Conservation (phyloP, 1,284 basidiomycete genomes). For the Xerocomus cyaneibrunnescens region DNA sequence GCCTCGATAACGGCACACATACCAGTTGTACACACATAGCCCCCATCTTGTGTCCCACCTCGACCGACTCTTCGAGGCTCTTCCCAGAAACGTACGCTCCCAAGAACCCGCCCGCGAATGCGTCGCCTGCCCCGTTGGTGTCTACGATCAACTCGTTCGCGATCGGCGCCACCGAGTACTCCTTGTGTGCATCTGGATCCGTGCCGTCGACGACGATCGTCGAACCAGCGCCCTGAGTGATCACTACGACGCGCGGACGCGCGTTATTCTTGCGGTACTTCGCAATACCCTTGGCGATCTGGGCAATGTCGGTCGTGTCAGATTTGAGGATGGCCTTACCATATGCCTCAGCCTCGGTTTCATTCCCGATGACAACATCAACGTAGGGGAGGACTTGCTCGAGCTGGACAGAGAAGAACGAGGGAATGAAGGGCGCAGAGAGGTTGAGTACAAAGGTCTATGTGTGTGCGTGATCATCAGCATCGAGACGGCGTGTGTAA, state of each 20-base stretch:
- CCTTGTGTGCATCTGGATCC: slow-evolving; percentile 47
- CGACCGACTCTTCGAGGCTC: slow-evolving; percentile 74
- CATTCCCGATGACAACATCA: slow-evolving; percentile 93
- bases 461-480: not conserved
- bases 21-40: slow-evolving; percentile 88
- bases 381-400: slow-evolving; percentile 78
- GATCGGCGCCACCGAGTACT: slow-evolving; percentile 66
- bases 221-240: slow-evolving; percentile 87
- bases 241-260: slow-evolving; percentile 81
- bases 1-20: slow-evolving; percentile 26
- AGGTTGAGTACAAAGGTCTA: slow-evolving; percentile 90
- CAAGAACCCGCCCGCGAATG: slow-evolving; percentile 97
- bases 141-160: slow-evolving; percentile 80
- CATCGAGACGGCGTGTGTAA: too few relatives aligned
- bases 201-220: slow-evolving; percentile 78
- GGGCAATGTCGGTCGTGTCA: slow-evolving; percentile 60
- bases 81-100: slow-evolving; percentile 86
- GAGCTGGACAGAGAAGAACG: slow-evolving; percentile 89
- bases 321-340: slow-evolving; percentile 65
- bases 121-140: slow-evolving; percentile 99
- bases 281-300: slow-evolving; percentile 76
- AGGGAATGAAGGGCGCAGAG: slow-evolving; percentile 95
- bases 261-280: slow-evolving; percentile 67
- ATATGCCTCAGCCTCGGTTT: slow-evolving; percentile 90
- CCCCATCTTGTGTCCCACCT: slow-evolving; percentile 89